These are phyloP conservation scores for Fusarium chaquense DNA, from an alignment of 2,329 filamentous ascomycete genomes.

Conservation along the genomic window DNA sequence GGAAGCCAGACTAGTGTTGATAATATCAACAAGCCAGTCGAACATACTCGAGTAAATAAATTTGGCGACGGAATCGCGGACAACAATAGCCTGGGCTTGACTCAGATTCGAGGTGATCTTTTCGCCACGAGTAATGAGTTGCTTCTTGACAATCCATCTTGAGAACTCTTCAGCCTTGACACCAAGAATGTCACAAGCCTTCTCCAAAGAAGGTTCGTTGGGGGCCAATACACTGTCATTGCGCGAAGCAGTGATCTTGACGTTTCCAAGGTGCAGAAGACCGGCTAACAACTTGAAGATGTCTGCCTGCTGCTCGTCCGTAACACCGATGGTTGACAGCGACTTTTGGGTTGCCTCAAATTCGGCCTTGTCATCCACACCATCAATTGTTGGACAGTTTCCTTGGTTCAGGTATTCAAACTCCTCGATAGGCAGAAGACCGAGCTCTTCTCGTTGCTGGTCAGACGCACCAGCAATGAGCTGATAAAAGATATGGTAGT, in stretches of 20 bases:
- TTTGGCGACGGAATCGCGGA: conserved; percentile 97
- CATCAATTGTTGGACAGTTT: conserved; percentile 88
- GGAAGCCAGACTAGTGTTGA: conserved; percentile 90
- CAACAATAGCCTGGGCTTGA: conserved; percentile 91
- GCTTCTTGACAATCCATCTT: conserved; percentile 99
- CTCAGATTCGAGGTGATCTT: conserved; percentile 97
- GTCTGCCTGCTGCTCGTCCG: conserved; percentile 77
- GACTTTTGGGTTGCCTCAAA: conserved; percentile 90
- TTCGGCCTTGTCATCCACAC: conserved; percentile 94
- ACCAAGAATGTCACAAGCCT: conserved; percentile 86
- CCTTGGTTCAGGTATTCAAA: conserved; percentile 98
- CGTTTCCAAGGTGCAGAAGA: conserved; percentile 92
- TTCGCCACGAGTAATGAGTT: conserved; percentile 93
- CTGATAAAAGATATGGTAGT: conserved; percentile 99
- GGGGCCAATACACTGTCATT: conserved; percentile 87
- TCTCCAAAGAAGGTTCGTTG: conserved; percentile 83
- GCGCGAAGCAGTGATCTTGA: conserved; percentile 92
- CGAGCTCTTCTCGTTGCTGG: conserved; percentile 81
- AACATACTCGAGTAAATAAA: conserved; percentile 99
- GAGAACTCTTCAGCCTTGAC: conserved; percentile 89
- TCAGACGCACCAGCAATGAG: conserved; percentile 92
- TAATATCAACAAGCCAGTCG: conserved; percentile 98
- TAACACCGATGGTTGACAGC: conserved; percentile 87
- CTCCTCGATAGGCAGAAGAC: conserved; percentile 84
- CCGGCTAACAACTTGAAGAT: conserved; percentile 94